Base-by-base conservation (phyloP, 2,329 filamentous ascomycete genomes). In the Botrytis pseudocinerea region DNA sequence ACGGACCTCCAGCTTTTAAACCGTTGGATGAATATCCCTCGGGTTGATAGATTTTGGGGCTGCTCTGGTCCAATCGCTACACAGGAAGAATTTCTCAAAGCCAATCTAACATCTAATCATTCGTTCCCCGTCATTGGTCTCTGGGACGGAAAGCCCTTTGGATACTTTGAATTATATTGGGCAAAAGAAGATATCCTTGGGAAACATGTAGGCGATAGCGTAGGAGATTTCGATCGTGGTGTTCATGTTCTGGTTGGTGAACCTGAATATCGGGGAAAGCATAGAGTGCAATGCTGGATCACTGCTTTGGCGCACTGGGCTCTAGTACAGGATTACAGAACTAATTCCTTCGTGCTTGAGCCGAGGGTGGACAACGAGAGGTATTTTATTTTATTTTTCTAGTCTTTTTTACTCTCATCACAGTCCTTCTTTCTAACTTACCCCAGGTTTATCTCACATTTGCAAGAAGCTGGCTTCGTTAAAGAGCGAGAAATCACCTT, bases 91-190 rank as follows among this genome's bases (percentile, higher is more conserved):
- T 97, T 97, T 75, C 85, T 99, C 5, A 84, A 87, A 32, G 85
- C 84, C 3, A 90, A 87, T 0, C 83, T 98, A 18, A 86, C 86
- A 20, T 90, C 87, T 32, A 86, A 87, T 28, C 92, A 98, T 82
- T 94, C 91, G 14, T 97, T 98, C 82, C 96, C 96, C 0, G 94
- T 91, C 0, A 95, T 98, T 74, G 96, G 93, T 0, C 91, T 94
- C 80, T 99, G 95, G 93, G 94, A 98, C 78, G 95, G 94, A 18
- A 92, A 95, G 74, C 95, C 95, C 0, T 99, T 98, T 83, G 96
- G 94, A 0, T 99, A 97, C 81, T 98, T 99, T 80, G 96, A 99
- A 84, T 88, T 99, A 48, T 99, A 99, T 83, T 99, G 96, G 95
- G 94, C 96, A 5, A 97, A 97, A 79, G 96, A 99, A 81, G 96